phyloP scores from a whole-genome alignment of 2,329 filamentous ascomycete genomes.

The Colletotrichum sp. region DNA sequence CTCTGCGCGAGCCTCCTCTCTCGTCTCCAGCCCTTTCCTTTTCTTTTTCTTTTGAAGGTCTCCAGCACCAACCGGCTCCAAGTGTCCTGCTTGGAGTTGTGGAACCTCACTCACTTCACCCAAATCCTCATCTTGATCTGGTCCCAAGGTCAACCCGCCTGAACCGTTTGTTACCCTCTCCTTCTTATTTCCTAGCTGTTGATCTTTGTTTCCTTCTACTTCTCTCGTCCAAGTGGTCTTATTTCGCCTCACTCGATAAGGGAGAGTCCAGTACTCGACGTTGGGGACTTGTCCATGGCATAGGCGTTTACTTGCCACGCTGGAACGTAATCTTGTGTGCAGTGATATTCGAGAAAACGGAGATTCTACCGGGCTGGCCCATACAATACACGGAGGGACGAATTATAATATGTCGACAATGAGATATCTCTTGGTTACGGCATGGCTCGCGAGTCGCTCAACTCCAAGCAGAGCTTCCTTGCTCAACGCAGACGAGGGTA shows the following conservation, averaged over 20 bases:
- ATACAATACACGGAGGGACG: background rate
- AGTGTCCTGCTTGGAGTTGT: conserved; percentile 3
- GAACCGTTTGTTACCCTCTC: conserved; percentile 15
- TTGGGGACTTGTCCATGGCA: background rate
- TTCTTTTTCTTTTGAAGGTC: background rate
- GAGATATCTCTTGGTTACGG: background rate
- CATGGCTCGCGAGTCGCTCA: background rate
- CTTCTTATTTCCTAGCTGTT: background rate
- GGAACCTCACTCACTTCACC: background rate
- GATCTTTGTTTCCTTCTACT: background rate
- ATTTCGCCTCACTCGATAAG: background rate
- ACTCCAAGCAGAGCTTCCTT: background rate
- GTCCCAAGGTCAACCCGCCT: background rate
- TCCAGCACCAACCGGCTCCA: conserved; percentile 5
- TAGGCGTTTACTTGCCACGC: background rate
- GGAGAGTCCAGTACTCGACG: background rate
- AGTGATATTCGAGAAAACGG: background rate
- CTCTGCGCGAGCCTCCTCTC: conserved; percentile 5
- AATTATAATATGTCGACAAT: background rate
- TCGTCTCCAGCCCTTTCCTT: background rate
- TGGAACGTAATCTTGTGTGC: background rate
- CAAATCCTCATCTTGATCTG: background rate
- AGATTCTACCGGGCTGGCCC: conserved; percentile 4
- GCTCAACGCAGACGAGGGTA: background rate
- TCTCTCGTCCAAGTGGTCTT: background rate